Evolutionary conservation across 768 basidiomycete species (phyloP).

Genomic region (Russula lepida): DNA sequence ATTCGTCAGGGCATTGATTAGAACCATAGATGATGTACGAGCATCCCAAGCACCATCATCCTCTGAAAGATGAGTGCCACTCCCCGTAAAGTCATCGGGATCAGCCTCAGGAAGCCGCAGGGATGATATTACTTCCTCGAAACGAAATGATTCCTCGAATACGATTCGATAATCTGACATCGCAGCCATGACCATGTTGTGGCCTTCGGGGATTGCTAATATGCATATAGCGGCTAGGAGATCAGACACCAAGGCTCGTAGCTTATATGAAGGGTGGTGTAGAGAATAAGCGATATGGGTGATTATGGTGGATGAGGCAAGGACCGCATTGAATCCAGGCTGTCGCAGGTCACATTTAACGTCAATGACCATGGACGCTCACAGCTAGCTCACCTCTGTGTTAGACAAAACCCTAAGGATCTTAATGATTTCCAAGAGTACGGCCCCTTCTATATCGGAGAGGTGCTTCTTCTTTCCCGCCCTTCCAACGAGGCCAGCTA

Average conservation of each 20-base stretch:
- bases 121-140: constrained; percentile 62
- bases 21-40: constrained; percentile 61
- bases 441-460: constrained; percentile 57
- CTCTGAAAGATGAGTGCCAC: constrained; percentile 25
- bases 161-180: constrained; percentile 72
- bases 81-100: constrained; percentile 28
- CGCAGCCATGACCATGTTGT: constrained; percentile 65
- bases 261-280: constrained; percentile 54
- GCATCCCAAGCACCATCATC: constrained; percentile 78
- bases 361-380: neutral
- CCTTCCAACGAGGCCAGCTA: constrained; percentile 57
- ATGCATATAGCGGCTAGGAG: constrained; percentile 80
- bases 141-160: constrained; percentile 68
- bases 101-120: constrained; percentile 46
- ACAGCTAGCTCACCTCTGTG: constrained; percentile 52
- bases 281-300: constrained; percentile 68
- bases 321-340: constrained; percentile 64
- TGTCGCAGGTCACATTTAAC: constrained; percentile 27
- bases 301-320: constrained; percentile 55
- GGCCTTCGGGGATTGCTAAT: constrained; percentile 60
- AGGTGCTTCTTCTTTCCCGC: constrained; percentile 52
- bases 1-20: constrained; percentile 73
- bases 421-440: constrained; percentile 66
- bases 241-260: constrained; percentile 63
- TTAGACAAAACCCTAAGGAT: constrained; percentile 80